Evolutionary conservation across 441 rosid species (phyloP), one percentile per base, ranked within the genome.

Genomic region (Adansonia gregorii): DNA sequence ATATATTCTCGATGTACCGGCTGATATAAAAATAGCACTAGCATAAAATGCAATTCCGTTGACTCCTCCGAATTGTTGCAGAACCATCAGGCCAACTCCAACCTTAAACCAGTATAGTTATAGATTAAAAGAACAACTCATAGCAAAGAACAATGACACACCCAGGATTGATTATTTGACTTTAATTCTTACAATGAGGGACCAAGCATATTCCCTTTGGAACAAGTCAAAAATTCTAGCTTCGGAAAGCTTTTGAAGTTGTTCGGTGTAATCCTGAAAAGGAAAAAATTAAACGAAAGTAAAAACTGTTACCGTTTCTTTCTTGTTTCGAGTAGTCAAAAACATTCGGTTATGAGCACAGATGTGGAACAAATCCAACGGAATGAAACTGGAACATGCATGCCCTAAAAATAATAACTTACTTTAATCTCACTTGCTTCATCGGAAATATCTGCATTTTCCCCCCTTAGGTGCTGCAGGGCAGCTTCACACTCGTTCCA

Each of bases 1-100:
- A 64, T 75, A 22, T 19, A 31, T 15, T 9, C 5, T 72, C 14
- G 11, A 19, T 67, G 27, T 80, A 90, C 91, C 92, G 6, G 92
- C 89, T 58, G 87, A 84, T 76, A 70, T 76, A 6, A 90, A 88
- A 46, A 88, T 87, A 8, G 86, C 75, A 67, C 90, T 84, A 4
- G 94, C 89, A 49, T 88, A 90, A 67, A 90, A 90, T 8, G 85
- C 81, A 63, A 90, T 76, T 66, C 85, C 94, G 27, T 88, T 84
- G 63, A 86, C 86, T 4, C 94, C 94, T 76, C 94, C 92, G 65
- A 90, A 84, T 79, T 88, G 92, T 84, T 88, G 94, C 77, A 90
- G 67, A 24, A 77, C 85, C 94, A 90, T 88, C 46, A 90, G 65
- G 10, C 94, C 92, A 60, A 88, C 88, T 72, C 92, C 94, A 41